These are phyloP conservation scores for Penicillium turbatum DNA, from an alignment of 495 filamentous ascomycete species.

Conservation along the genomic window DNA sequence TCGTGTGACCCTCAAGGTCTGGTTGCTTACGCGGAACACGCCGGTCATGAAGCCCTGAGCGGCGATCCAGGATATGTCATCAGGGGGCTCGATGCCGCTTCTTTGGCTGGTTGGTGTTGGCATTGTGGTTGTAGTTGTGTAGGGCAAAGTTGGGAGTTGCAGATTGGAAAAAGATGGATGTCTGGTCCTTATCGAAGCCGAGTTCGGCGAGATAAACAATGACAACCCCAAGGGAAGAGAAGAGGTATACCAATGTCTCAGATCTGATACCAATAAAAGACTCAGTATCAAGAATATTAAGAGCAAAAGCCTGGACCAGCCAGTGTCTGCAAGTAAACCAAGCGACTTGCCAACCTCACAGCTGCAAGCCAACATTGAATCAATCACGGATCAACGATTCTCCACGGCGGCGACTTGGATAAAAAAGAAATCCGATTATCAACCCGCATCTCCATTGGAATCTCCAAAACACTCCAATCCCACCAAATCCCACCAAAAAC, in stretches of 20 bases:
- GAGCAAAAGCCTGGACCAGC: conserved; percentile 18
- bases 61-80: conserved; percentile 39
- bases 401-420: conserved; percentile 23
- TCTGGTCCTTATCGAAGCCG: conserved; percentile 6
- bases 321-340: conserved; percentile 9
- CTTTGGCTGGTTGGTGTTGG: conserved; percentile 38
- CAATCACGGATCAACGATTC: conserved; percentile 25
- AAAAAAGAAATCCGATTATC: conserved; percentile 19
- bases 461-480: neutral
- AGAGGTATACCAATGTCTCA: neutral
- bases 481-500: conserved; percentile 12
- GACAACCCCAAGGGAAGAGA: neutral
- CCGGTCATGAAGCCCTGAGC: conserved; percentile 44
- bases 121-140: conserved; percentile 23
- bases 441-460: conserved; percentile 5
- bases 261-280: no score
- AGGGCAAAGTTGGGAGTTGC: neutral
- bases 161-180: neutral
- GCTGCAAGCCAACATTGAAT: neutral
- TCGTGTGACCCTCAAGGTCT: neutral
- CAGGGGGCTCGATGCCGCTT: conserved; percentile 38
- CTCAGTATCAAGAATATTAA: neutral
- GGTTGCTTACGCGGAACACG: conserved; percentile 40
- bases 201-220: conserved; percentile 5
- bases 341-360: neutral